phyloP scores from a whole-genome alignment of 805 yeast species.

The Myxozyma melibiosi region DNA sequence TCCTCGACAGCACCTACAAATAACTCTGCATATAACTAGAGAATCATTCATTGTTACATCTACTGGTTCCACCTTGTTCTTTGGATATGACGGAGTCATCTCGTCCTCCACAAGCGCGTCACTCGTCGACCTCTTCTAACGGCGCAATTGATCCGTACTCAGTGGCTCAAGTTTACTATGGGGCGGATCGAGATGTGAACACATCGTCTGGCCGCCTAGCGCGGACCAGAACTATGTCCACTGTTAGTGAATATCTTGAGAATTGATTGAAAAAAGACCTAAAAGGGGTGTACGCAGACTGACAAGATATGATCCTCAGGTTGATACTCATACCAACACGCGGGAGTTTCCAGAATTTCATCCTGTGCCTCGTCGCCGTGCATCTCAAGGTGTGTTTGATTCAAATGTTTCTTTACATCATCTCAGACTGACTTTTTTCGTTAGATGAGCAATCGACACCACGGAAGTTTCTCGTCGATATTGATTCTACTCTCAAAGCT shows the following conservation, averaged over 20 bases:
- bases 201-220: constrained; percentile 52
- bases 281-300: too few species aligned
- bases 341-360: constrained; percentile 4
- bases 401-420: constrained; percentile 33
- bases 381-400: constrained; percentile 30
- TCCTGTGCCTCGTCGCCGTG: constrained; percentile 26
- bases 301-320: background rate
- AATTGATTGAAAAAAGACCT: too few species aligned
- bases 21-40: too few species aligned
- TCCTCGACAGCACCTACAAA: too few species aligned
- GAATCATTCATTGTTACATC: too few species aligned
- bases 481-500: constrained; percentile 69
- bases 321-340: background rate
- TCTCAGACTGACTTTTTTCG: constrained; percentile 30
- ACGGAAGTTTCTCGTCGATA: constrained; percentile 70
- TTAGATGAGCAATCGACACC: constrained; percentile 34
- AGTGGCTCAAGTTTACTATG: constrained; percentile 69
- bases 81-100: constrained; percentile 1
- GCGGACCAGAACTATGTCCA: constrained; percentile 29
- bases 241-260: constrained; percentile 14
- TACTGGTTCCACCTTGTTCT: too few species aligned
- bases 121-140: constrained; percentile 22
- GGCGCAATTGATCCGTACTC: constrained; percentile 60
- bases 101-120: constrained; percentile 3
- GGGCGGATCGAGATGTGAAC: constrained; percentile 46